Conservation (phyloP, 257 asterid genomes). For the Cinchona pubescens region DNA sequence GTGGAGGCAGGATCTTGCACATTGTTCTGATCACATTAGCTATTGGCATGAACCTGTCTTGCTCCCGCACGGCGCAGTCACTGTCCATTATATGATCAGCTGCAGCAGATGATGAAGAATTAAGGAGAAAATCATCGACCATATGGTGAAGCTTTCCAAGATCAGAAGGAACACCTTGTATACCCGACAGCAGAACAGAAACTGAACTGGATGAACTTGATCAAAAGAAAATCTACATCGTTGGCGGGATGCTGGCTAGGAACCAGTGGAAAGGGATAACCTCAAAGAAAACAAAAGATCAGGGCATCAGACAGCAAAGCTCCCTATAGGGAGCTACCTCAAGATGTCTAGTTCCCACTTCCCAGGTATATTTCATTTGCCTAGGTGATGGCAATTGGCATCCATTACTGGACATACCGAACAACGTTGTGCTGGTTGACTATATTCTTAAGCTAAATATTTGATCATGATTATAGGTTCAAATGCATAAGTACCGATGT, state of each 20-base stretch:
- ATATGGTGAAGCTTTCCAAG: slow-evolving; percentile 61
- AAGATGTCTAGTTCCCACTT: slow-evolving; percentile 98
- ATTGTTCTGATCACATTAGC: slow-evolving; percentile 88
- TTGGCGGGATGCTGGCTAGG: slow-evolving; percentile 97
- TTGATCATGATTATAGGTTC: not conserved
- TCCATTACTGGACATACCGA: not conserved
- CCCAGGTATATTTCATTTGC: slow-evolving; percentile 49
- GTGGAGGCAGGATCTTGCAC: slow-evolving; percentile 81
- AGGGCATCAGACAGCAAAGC: too few species aligned
- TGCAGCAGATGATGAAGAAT: slow-evolving; percentile 50
- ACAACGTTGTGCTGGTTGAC: not conserved
- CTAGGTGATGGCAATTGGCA: not conserved
- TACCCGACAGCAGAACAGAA: slow-evolving; percentile 96
- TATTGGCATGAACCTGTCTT: slow-evolving; percentile 95
- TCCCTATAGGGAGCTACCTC: slow-evolving; percentile 63
- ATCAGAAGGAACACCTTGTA: slow-evolving; percentile 71
- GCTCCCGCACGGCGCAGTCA: slow-evolving; percentile 84
- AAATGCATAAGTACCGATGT: not conserved
- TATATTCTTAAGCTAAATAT: not conserved
- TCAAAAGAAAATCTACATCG: slow-evolving; percentile 66
- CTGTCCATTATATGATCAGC: slow-evolving; percentile 16
- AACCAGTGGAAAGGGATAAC: slow-evolving; percentile 97
- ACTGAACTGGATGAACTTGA: slow-evolving; percentile 83
- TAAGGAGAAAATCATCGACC: slow-evolving; percentile 70
- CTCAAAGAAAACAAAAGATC: slow-evolving; percentile 76